Base-by-base conservation (phyloP, 805 yeast species). In the Maudiozyma saulgeensis region DNA sequence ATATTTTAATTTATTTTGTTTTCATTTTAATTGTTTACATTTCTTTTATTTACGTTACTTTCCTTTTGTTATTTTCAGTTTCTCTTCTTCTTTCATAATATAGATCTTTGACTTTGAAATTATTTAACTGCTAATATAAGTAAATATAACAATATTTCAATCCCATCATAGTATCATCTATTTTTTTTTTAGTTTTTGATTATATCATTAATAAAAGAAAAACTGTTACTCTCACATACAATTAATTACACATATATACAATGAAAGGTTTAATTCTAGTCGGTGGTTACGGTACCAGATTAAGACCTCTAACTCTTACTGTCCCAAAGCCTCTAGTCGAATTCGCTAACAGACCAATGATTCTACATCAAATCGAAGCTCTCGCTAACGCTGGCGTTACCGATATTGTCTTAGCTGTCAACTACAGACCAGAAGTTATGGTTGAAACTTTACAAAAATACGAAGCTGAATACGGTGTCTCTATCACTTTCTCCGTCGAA, bases 241-340 rank as follows among this genome's bases (percentile, higher is more conserved):
- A 26, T 16, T 39, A 34, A 13, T 41, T n/a, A 43, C 42, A 39
- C 21, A 39, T 19, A n/a, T n/a, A n/a, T 25, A 69, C 40, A 57
- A 88, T 89, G 97, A 89, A 89, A 78, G 96, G 96, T 69, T 82
- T 91, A 73, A 91, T 91, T 79, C 83, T 91, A 71, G 98, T 91
- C 63, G 99, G 99, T 69, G 99, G 99, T 73, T 93, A 90, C 78
- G 99, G 99, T 79, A 93, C 99, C 67, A 93, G 99, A 78, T 85
- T 93, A 77, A 90, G 99, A 81, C 99, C 99, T 55, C 78, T 93
- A 66, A 90, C 98, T 55, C 77, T 90, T 63, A 88, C 97, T 51
- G 79, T 84, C 57, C 98, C 98, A 70, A 90, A 90, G 75, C 98
- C 98, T 47, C 78, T 90, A 72, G 97, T 90, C 57, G 98, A 91